Evolutionary conservation across 176 grass and related monocot species (phyloP), one percentile per base, ranked within the genome.

Genomic region (Aegilops tauschii): DNA sequence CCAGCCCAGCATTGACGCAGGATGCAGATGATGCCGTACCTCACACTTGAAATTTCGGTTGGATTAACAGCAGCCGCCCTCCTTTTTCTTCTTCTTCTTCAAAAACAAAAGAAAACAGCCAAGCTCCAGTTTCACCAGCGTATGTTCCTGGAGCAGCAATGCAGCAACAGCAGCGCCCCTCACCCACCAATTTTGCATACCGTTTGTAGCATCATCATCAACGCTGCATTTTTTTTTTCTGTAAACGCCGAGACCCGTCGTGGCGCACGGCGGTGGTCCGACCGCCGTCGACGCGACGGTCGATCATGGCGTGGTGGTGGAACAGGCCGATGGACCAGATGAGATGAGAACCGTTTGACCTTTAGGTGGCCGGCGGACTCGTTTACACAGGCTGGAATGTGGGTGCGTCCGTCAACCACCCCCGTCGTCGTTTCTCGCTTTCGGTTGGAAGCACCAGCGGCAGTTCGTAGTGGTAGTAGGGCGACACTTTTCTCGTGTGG

Each of bases 331-430:
- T 32, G 14, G 21, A n/a, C 67, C 16, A 42, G 49, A 8, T 61
- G 86, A 42, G 49, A 8, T 35, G 80, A 61, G 65, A 39, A 83
- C 32, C 62, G 8, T 83, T 52, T 74, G 82, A 72, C 67, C 58
- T 42, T 30, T 31, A 50, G 36, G 9, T 20, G 63, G 69, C 47
- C 1, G 45, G 45, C 45, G 45, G 45, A 1, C n/a, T 12, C 69
- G 11, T 66, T 80, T 17, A 68, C 25, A 62, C 78, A 82, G 79
- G 50, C 79, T 90, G 88, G 78, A 2, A 34, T 12, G 83, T 39
- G 78, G 78, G 45, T 69, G 14, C 2, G 7, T 17, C 14, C 2
- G 16, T 56, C 74, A 35, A 30, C 49, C 45, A 76, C 73, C 61
- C 47, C 37, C 29, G 21, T 65, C n/a, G 7, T 23, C 31, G 59